phyloP scores from a whole-genome alignment of 2,329 filamentous ascomycete species.

The Erysiphe pulchra region DNA sequence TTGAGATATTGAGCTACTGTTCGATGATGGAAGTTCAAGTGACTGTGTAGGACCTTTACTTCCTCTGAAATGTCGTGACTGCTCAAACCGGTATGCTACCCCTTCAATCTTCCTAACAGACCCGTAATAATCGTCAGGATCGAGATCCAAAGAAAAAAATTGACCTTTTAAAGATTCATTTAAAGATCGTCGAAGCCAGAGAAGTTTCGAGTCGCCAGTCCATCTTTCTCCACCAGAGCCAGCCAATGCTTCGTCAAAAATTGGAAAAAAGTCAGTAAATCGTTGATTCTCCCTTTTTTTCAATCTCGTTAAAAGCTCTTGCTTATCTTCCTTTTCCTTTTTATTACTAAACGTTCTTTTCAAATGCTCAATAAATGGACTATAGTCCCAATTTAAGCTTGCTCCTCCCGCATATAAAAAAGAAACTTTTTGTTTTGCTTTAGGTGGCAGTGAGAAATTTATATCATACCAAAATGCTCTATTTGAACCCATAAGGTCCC shows the following conservation, averaged over 20 bases:
- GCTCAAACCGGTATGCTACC: neutral
- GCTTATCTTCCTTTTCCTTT: neutral
- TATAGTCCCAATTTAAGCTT: neutral
- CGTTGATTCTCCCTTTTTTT: neutral
- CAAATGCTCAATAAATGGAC: neutral
- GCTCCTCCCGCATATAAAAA: neutral
- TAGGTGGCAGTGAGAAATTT: neutral
- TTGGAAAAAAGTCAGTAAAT: neutral
- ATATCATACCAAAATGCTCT: neutral
- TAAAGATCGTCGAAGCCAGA: neutral
- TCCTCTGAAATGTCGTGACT: neutral
- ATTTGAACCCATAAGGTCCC: neutral
- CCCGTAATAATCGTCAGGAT: neutral
- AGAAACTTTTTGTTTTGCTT: neutral
- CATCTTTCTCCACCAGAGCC: neutral
- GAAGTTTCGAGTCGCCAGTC: neutral
- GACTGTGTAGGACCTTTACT: neutral
- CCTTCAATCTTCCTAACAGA: neutral
- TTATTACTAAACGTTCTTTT: neutral
- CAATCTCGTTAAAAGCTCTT: neutral
- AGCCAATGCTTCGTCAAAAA: neutral
- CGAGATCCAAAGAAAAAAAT: neutral
- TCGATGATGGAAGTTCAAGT: neutral
- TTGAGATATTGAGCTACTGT: neutral
- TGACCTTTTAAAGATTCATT: neutral